Base-by-base conservation (phyloP, 2,329 filamentous ascomycete species). In the Fusarium sacchari region DNA sequence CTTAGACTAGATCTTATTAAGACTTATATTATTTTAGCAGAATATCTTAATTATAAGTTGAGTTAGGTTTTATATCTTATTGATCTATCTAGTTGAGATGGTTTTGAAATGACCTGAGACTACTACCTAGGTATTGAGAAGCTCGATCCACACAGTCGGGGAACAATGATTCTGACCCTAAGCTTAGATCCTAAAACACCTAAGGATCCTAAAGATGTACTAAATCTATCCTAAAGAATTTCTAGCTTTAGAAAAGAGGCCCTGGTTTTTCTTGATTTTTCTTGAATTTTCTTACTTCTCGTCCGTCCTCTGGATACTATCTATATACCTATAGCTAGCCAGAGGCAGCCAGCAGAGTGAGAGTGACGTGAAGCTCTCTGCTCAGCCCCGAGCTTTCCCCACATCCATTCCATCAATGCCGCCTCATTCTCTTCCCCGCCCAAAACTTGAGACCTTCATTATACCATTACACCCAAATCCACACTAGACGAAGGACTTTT, bases 361-460 rank as follows among this genome's bases (percentile, higher is more conserved):
- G 55, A 61, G 53, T 63, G 53, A 68, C 44, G 56, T 68, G 60
- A 50, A 53, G 64, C 63, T 50, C 46, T 43, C 64, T 59, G 53
- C 53, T 56, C 53, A 53, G 61, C 68, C 57, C 55, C 69, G 20
- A 64, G 55, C 63, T 55, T 65, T 74, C 58, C 57, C 62, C 71
- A 74, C 64, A 59, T 53, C 30, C 64, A 52, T 55, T 63, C 70
- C 74, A 71, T 62, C 50, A 59, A 65, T 70, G 59, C 58, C 69
- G 66, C 63, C 36, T 69, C 72, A 60, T 64, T 66, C 63, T 62
- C 62, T 74, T 73, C 71, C 75, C 72, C 74, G 67, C 74, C 62
- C 60, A 72, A 66, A 68, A 63, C 60, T 57, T 63, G 57, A 67
- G 53, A 72, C 60, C 39, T 60, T 56, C 28, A 47, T 56, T 50